These are phyloP conservation scores for Catharanthus roseus DNA, from an alignment of 257 asterid species.

Conservation along the genomic window DNA sequence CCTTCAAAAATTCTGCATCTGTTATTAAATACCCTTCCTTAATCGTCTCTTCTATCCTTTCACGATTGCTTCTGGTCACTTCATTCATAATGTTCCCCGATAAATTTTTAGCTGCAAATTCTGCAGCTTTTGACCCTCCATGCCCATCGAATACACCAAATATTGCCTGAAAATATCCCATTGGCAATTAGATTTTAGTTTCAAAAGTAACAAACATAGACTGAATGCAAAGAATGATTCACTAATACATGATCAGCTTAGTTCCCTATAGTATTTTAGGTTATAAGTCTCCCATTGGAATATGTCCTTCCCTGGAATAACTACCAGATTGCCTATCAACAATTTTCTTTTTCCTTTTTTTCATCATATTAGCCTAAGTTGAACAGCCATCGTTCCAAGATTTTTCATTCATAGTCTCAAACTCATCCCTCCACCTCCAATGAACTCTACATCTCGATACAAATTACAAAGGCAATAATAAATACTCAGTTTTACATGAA, in stretches of 20 bases:
- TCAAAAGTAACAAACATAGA: no score
- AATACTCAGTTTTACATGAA: not conserved
- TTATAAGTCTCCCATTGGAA: no score
- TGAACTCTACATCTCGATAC: no score
- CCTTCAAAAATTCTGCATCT: slow-evolving; percentile 53
- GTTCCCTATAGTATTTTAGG: no score
- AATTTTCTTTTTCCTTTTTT: not conserved
- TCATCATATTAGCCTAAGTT: not conserved
- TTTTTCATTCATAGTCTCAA: not conserved
- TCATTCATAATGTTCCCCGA: slow-evolving; percentile 40
- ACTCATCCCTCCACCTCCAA: not conserved
- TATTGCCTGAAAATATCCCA: slow-evolving; percentile 50
- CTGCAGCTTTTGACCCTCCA: slow-evolving; percentile 70
- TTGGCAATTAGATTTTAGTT: not conserved
- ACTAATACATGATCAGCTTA: no score
- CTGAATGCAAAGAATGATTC: no score
- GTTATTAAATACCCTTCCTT: slow-evolving; percentile 63
- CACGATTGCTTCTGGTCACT: slow-evolving; percentile 33
- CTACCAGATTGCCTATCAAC: no score
- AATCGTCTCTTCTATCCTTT: slow-evolving; percentile 43
- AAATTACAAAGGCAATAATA: not conserved
- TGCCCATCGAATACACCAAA: slow-evolving; percentile 84
- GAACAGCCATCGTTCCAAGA: not conserved
- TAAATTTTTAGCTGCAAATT: slow-evolving; percentile 53
- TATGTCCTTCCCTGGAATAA: not conserved